These are phyloP conservation scores for Aspergillus candidus DNA, from an alignment of 2,329 filamentous ascomycete genomes.

Conservation along the genomic window DNA sequence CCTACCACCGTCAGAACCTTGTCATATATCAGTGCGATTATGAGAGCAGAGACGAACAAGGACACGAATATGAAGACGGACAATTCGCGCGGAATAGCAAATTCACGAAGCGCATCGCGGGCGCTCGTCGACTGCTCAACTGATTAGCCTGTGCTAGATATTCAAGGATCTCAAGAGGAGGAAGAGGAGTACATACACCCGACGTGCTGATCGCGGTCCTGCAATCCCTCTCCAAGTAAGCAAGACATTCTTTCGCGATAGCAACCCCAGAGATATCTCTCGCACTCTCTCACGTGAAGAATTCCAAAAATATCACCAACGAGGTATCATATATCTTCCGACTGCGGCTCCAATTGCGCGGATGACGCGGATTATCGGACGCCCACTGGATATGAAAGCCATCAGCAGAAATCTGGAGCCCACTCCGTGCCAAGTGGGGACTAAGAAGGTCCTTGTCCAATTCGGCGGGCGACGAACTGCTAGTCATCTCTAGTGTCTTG, in stretches of 20 bases:
- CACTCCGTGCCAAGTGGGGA: constrained; percentile 17
- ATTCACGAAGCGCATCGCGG: constrained; percentile 21
- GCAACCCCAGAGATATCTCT: no score
- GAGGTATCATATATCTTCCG: constrained; percentile 26
- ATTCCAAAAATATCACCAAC: constrained; percentile 26
- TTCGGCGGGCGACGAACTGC: constrained; percentile 8
- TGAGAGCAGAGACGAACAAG: constrained; percentile 3
- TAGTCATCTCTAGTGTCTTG: no score
- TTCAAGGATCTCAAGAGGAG: not conserved
- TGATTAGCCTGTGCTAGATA: not conserved
- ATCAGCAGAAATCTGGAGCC: constrained; percentile 26
- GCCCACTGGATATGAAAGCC: constrained; percentile 27
- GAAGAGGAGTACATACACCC: constrained; percentile 21
- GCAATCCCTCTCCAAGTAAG: constrained; percentile 9
- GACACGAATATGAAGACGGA: constrained; percentile 29
- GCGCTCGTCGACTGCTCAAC: constrained; percentile 24
- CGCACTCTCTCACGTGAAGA: constrained; percentile 23
- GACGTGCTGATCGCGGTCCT: constrained; percentile 33
- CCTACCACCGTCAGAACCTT: constrained; percentile 9
- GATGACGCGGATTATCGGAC: constrained; percentile 24
- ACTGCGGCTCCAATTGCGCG: constrained; percentile 25
- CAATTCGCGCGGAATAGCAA: constrained; percentile 18
- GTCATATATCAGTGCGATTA: not conserved
- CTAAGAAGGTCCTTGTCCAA: constrained; percentile 13
- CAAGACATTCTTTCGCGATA: not conserved